phyloP scores from a whole-genome alignment of 225 moss, liverwort and hornwort genomes.

The Climacium dendroides region DNA sequence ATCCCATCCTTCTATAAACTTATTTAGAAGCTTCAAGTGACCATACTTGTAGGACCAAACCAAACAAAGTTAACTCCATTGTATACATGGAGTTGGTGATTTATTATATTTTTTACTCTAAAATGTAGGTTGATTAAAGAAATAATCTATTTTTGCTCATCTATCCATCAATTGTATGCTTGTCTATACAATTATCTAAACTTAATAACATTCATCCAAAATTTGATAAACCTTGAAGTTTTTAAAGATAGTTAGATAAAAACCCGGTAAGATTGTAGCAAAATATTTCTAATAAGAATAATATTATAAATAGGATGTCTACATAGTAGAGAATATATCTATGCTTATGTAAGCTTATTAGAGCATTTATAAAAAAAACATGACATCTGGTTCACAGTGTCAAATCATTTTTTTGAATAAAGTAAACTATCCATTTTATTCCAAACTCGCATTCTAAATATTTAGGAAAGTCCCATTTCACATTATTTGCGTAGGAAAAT shows the following conservation, averaged over 20 bases:
- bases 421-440: too few relatives aligned
- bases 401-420: background rate
- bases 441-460: too few relatives aligned
- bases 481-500: too few relatives aligned
- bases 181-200: background rate
- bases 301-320: background rate
- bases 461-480: too few relatives aligned
- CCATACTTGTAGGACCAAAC: background rate
- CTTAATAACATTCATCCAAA: background rate
- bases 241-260: background rate
- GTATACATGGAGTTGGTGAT: rapidly evolving
- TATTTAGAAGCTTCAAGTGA: background rate
- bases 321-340: background rate
- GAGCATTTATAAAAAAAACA: background rate
- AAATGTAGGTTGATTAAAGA: background rate
- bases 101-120: background rate
- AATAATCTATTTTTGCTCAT: background rate
- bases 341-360: background rate
- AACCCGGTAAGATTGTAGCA: background rate
- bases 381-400: background rate
- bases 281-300: background rate
- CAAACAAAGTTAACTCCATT: background rate
- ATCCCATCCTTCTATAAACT: background rate
- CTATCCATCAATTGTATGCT: background rate
- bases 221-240: background rate